A percentile compares a stretch with the other conserved stretches of the same genome.
phyloP scores from a whole-genome alignment of 2,329 filamentous ascomycete genomes.

The Fusarium sp. region DNA sequence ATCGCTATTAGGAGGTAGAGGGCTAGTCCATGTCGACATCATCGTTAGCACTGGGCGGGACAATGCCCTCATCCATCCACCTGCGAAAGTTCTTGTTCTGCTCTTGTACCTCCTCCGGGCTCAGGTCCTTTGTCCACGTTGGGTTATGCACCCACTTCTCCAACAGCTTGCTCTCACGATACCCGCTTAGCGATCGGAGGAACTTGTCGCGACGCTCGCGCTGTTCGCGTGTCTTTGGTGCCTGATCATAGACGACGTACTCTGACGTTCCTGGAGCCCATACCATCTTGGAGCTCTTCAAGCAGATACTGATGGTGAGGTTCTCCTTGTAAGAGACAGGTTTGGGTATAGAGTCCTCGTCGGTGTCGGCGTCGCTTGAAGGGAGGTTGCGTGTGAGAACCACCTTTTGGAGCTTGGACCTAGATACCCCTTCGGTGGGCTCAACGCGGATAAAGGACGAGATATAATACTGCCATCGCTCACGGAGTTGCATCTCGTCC shows the following conservation, averaged over 20 bases:
- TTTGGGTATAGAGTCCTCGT: constrained; percentile 75
- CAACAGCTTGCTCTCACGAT: constrained; percentile 78
- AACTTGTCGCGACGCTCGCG: constrained; percentile 65
- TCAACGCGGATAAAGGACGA: constrained; percentile 92
- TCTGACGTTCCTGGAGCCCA: constrained; percentile 81
- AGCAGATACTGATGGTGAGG: constrained; percentile 80
- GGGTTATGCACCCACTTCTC: constrained; percentile 89
- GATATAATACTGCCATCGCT: constrained; percentile 95
- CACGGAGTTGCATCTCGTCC: constrained; percentile 87
- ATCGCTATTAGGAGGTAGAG: constrained; percentile 21
- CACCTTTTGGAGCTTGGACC: constrained; percentile 76
- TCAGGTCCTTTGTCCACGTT: constrained; percentile 84
- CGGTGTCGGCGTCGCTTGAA: constrained; percentile 72
- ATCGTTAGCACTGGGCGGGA: constrained; percentile 54
- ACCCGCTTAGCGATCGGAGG: constrained; percentile 69
- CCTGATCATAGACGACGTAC: constrained; percentile 80
- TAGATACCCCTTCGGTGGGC: constrained; percentile 84
- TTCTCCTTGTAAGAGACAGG: constrained; percentile 76
- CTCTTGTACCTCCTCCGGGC: constrained; percentile 82
- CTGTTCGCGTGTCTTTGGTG: constrained; percentile 78
- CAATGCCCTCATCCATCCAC: constrained; percentile 67
- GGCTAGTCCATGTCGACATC: constrained; percentile 54
- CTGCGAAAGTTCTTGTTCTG: constrained; percentile 76
- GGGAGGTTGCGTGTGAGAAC: constrained; percentile 82
- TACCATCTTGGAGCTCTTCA: constrained; percentile 85